Evolutionary conservation across 2,329 filamentous ascomycete species (phyloP).

Genomic region (Trichoderma sp.): DNA sequence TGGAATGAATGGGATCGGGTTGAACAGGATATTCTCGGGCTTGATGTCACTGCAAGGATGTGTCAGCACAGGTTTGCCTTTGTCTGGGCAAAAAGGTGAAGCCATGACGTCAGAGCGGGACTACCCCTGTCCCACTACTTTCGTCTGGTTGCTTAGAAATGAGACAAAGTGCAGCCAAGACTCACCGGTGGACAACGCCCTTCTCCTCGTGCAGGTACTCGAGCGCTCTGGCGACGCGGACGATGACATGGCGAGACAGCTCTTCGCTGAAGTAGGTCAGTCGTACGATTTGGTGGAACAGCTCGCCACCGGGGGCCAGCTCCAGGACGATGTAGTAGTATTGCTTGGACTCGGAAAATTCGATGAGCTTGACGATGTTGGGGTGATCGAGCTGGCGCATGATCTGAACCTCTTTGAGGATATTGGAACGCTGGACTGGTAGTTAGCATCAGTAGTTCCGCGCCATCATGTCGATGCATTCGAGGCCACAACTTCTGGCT

Average conservation of each 20-base stretch:
- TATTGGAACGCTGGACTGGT: conserved; percentile 79
- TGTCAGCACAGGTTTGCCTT: conserved; percentile 7
- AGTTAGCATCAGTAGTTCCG: conserved; percentile 33
- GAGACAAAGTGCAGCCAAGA: conserved; percentile 20
- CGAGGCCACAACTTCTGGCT: conserved; percentile 10
- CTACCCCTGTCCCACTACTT: not conserved
- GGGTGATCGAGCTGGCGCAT: conserved; percentile 97
- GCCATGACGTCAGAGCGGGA: conserved; percentile 30
- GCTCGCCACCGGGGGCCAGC: conserved; percentile 88
- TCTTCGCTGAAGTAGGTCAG: conserved; percentile 99
- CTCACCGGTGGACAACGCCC: conserved; percentile 95
- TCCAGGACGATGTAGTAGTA: conserved; percentile 99
- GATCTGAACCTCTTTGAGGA: conserved; percentile 97
- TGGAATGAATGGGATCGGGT: conserved; percentile 78
- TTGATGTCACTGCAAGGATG: conserved; percentile 78
- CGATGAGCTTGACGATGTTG: conserved; percentile 90
- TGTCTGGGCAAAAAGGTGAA: conserved; percentile 17
- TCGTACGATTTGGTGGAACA: conserved; percentile 98
- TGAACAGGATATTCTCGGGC: conserved; percentile 94
- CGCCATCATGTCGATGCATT: conserved; percentile 17
- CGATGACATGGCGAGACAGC: conserved; percentile 89
- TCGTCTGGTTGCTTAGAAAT: conserved; percentile 15
- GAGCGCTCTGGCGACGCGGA: conserved; percentile 90
- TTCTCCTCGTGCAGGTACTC: conserved; percentile 93
- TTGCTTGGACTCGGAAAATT: conserved; percentile 89